Evolutionary conservation across 2,329 filamentous ascomycete species (phyloP).

Genomic region (Diaporthe sp.): DNA sequence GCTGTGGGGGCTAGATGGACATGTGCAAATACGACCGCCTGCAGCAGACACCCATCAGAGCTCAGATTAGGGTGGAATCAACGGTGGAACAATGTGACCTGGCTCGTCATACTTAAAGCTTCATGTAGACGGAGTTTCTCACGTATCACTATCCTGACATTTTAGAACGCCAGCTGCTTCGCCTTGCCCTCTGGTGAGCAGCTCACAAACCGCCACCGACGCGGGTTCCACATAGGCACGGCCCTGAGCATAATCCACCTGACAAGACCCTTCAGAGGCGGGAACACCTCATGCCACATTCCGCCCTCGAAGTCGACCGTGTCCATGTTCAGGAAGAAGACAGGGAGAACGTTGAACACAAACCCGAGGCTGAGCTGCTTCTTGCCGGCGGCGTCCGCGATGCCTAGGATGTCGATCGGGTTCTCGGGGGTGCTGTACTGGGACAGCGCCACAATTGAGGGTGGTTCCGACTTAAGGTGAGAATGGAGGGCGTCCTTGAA

Average conservation of each 20-base stretch:
- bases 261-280: conserved; percentile 37
- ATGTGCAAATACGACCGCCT: not conserved
- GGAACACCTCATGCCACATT: conserved; percentile 47
- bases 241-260: conserved; percentile 40
- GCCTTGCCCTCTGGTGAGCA: conserved; percentile 41
- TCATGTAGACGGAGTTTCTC: too few species aligned
- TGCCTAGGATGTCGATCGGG: conserved; percentile 45
- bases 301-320: conserved; percentile 44
- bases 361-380: conserved; percentile 44
- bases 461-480: conserved; percentile 44
- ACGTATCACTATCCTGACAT: too few species aligned
- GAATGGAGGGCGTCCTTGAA: conserved; percentile 43
- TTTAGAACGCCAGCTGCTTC: conserved; percentile 41
- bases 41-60: not conserved
- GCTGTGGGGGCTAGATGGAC: too few species aligned
- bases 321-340: conserved; percentile 48
- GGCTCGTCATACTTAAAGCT: too few species aligned
- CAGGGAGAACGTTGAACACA: conserved; percentile 44
- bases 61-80: too few species aligned
- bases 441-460: conserved; percentile 42
- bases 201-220: conserved; percentile 45
- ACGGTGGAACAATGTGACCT: too few species aligned
- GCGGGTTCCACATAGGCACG: conserved; percentile 44
- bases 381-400: conserved; percentile 45
- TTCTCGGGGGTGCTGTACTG: conserved; percentile 44